Conservation (phyloP, 2,329 filamentous ascomycete genomes). For the Pseudogymnoascus sp. region DNA sequence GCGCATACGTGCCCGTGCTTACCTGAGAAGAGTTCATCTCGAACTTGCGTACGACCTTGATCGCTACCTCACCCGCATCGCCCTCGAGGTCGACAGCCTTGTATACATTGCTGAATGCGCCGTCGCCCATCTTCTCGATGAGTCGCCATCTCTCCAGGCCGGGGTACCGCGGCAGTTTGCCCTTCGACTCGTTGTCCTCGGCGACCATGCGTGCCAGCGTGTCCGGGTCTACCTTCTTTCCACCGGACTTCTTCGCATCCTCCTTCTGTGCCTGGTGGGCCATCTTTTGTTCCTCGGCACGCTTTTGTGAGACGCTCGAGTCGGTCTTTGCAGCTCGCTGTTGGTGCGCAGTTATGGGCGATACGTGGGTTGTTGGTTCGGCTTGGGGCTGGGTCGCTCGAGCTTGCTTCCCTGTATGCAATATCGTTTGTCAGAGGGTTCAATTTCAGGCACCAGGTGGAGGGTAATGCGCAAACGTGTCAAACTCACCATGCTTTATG, state of each 20-base stretch:
- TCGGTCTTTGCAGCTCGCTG: constrained; percentile 50
- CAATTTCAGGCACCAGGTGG: no score
- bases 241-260: constrained; percentile 37
- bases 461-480: background rate
- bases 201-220: constrained; percentile 81
- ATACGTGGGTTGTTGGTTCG: constrained; percentile 42
- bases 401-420: constrained; percentile 70
- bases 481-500: constrained; percentile 10
- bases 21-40: constrained; percentile 99
- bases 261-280: constrained; percentile 39
- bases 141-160: constrained; percentile 81
- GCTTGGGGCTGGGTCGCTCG: constrained; percentile 56
- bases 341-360: constrained; percentile 54
- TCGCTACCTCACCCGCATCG: constrained; percentile 73
- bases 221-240: constrained; percentile 48
- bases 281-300: constrained; percentile 44
- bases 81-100: constrained; percentile 70
- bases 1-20: constrained; percentile 41
- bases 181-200: constrained; percentile 80
- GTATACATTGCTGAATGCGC: constrained; percentile 98
- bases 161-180: constrained; percentile 79
- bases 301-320: constrained; percentile 42
- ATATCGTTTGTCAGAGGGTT: background rate
- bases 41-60: constrained; percentile 98
- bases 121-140: constrained; percentile 96